Conservation (phyloP, 192 early-diverging fungal species). For the Irineochytrium annulatum region DNA sequence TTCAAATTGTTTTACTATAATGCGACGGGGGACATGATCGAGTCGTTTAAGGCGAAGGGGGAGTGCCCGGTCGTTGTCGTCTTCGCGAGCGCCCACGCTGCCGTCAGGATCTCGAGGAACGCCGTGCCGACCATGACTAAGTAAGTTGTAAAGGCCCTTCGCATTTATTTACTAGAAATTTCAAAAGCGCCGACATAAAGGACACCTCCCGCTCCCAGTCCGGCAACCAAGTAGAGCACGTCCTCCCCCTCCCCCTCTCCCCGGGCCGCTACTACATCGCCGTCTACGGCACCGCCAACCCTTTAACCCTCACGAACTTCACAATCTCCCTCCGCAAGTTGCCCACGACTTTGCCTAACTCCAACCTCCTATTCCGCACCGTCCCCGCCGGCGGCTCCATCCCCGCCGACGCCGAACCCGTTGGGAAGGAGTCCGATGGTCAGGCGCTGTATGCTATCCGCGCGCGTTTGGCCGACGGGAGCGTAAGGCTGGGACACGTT, state of each 20-base stretch:
- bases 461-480: not conserved
- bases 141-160: not conserved
- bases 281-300: not conserved
- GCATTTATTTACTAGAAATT: not conserved
- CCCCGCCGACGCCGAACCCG: not conserved
- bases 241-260: not conserved
- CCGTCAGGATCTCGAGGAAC: slow-evolving; percentile 5
- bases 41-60: not conserved
- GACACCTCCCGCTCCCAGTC: not conserved
- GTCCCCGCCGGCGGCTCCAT: not conserved
- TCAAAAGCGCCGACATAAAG: not conserved
- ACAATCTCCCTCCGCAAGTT: not conserved
- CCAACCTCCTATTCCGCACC: no score
- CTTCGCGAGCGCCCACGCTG: not conserved
- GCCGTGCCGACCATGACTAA: not conserved
- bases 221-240: slow-evolving; percentile 5
- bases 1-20: slow-evolving; percentile 4
- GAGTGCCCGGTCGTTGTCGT: not conserved
- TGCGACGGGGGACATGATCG: not conserved
- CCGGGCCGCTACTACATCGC: slow-evolving; percentile 3
- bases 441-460: not conserved
- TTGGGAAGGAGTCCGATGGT: not conserved
- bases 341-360: not conserved
- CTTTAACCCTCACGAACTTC: not conserved
- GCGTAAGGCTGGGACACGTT: not conserved